Evolutionary conservation across 148 eudicot genomes (phyloP), one percentile per base, ranked within the genome.

Genomic region (Cornus kousa): DNA sequence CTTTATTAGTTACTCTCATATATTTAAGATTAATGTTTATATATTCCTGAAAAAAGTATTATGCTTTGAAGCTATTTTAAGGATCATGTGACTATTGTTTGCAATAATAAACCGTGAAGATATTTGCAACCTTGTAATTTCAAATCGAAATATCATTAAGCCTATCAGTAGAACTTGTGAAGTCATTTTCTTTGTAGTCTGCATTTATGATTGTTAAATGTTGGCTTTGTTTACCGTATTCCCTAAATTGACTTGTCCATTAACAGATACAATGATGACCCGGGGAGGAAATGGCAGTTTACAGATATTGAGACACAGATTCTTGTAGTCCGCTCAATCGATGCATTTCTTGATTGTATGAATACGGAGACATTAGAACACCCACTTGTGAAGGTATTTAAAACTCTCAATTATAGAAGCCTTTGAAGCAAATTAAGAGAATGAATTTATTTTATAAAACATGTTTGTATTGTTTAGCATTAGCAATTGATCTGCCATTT

Each of bases 291-390:
- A 76, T 93, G 95, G 93, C 71, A 80, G 22, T 83, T 87, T 79
- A 70, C 81, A 76, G 97, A 93, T 84, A 86, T 89, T 73, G 97
- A 86, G 88, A 83, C 85, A 80, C 97, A 95, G 77, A 91, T 82
- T 80, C 82, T 86, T 71, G 93, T 91, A 59, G 62, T 93, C 84
- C 97, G 96, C 50, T 89, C 97, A 14, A 83, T 90, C 24, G 89
- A 93, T 68, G 88, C 93, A 46, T 93, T 90, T 88, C 90, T 95
- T 82, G 96, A 88, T 83, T 88, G 86, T 81, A 78, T 93, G 71
- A 74, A 90, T 14, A 69, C 87, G 33, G 97, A 93, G 74, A 77
- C 86, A 23, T 86, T 82, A 71, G 89, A 88, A 17, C 79, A 82
- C 80, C 88, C 95, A 80, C 83, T 90, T 77, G 90, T 94, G 35